Percentiles rank a stretch among this genome's conserved stretches.
phyloP scores from a whole-genome alignment of 306 rosid genomes.

The Quercus wislizeni region DNA sequence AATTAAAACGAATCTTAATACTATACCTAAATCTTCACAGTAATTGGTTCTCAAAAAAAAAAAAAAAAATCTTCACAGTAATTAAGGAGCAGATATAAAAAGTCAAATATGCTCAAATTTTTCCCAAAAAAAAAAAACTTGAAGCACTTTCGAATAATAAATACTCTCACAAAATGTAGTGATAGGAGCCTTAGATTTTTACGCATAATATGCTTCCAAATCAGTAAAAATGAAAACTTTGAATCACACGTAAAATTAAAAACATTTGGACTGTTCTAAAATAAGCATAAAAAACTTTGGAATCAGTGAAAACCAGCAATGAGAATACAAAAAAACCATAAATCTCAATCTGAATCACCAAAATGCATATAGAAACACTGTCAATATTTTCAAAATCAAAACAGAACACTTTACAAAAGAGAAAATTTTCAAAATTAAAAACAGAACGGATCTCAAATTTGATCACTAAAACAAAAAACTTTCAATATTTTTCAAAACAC shows the following conservation, averaged over 20 bases:
- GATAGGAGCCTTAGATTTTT: neutral
- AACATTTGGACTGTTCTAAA: neutral
- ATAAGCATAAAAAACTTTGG: too few species aligned
- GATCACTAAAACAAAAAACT: neutral
- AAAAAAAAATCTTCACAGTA: neutral
- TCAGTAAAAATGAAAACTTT: neutral
- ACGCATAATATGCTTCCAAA: neutral
- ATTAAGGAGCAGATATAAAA: too few species aligned
- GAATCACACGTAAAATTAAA: neutral
- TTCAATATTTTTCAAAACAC: neutral
- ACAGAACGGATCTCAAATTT: neutral
- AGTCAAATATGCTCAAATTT: neutral
- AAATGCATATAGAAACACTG: neutral
- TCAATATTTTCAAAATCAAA: neutral
- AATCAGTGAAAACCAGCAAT: constrained; percentile 6
- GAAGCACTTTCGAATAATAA: neutral
- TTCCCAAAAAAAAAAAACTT: neutral
- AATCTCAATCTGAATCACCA: neutral
- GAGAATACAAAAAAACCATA: neutral
- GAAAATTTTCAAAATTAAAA: constrained; percentile 12
- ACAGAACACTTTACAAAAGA: neutral
- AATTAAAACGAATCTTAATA: neutral
- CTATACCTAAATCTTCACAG: neutral
- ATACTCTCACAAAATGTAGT: neutral
- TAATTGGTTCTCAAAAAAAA: neutral